Evolutionary conservation across 2,329 filamentous ascomycete species (phyloP).

Genomic region (Botrytis galanthina): DNA sequence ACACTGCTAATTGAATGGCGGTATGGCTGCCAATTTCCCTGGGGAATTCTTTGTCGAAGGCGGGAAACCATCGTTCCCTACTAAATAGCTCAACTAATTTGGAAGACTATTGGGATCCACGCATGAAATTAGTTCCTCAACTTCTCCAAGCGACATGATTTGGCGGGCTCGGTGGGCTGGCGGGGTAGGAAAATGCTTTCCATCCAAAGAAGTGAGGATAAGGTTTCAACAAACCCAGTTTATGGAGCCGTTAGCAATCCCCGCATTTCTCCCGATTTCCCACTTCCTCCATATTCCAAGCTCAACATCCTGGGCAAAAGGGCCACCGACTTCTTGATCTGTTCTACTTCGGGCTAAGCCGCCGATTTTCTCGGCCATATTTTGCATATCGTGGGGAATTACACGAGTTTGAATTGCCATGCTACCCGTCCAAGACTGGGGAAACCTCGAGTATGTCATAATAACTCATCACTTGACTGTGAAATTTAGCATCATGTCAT

Average conservation of each 20-base stretch:
- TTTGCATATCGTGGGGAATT: not conserved
- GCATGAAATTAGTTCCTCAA: not conserved
- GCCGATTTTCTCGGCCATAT: constrained; percentile 26
- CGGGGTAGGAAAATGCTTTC: not conserved
- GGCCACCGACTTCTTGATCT: not conserved
- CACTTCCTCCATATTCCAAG: not conserved
- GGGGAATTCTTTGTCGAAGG: not conserved
- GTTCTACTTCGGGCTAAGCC: constrained; percentile 11
- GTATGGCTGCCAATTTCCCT: not conserved
- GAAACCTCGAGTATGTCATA: constrained; percentile 1
- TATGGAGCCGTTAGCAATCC: not conserved
- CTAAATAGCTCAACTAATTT: not conserved
- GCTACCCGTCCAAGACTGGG: not conserved
- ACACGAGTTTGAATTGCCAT: not conserved
- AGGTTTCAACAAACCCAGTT: constrained; percentile 19
- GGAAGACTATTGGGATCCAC: not conserved
- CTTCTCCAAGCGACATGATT: not conserved
- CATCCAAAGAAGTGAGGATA: not conserved
- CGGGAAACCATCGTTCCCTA: not conserved
- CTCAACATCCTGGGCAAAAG: not conserved
- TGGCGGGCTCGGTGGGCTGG: not conserved
- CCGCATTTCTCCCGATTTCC: constrained; percentile 1
- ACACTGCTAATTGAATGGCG: not conserved
- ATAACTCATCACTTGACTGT: not conserved
- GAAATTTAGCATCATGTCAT: not conserved